Conservation (phyloP, 129 eudicot species). For the Ambrosia artemisiifolia region DNA sequence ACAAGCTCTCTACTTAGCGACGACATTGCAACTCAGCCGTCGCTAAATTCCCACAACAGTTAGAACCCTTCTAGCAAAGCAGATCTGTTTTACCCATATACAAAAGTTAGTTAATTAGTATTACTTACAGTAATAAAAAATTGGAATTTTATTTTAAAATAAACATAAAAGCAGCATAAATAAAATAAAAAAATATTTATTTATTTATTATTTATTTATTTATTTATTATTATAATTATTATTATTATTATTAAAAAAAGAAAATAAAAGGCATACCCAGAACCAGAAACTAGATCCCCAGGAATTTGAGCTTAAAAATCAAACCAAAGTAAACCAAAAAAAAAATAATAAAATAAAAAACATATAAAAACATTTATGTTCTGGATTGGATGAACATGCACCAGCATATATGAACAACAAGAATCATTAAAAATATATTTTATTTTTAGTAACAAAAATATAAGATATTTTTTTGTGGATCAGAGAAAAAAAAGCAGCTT, state of each 20-base stretch:
- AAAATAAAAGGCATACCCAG: not conserved
- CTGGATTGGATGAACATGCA: constrained; percentile 36
- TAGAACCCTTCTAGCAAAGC: constrained; percentile 27
- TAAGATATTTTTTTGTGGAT: constrained; percentile 35
- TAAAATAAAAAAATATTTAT: not conserved
- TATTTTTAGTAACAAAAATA: constrained; percentile 6
- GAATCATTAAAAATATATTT: not conserved
- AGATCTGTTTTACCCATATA: constrained; percentile 59
- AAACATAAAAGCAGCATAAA: not conserved
- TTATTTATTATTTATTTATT: too few species aligned
- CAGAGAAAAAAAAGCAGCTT: constrained; percentile 60
- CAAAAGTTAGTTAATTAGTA: constrained; percentile 9
- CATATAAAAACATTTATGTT: not conserved
- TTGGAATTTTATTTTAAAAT: constrained; percentile 7
- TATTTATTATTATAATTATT: too few species aligned
- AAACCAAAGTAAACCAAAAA: not conserved
- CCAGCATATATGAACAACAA: constrained; percentile 46
- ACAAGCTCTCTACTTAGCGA: constrained; percentile 88
- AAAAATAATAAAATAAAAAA: not conserved
- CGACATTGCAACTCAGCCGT: constrained; percentile 52
- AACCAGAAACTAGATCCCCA: constrained; percentile 23
- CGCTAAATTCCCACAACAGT: constrained; percentile 24
- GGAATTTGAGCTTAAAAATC: constrained; percentile 23
- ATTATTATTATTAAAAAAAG: not conserved
- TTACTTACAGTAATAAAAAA: constrained; percentile 15